Evolutionary conservation across 768 basidiomycete species (phyloP).

Genomic region (Rhizopogon vulgaris): DNA sequence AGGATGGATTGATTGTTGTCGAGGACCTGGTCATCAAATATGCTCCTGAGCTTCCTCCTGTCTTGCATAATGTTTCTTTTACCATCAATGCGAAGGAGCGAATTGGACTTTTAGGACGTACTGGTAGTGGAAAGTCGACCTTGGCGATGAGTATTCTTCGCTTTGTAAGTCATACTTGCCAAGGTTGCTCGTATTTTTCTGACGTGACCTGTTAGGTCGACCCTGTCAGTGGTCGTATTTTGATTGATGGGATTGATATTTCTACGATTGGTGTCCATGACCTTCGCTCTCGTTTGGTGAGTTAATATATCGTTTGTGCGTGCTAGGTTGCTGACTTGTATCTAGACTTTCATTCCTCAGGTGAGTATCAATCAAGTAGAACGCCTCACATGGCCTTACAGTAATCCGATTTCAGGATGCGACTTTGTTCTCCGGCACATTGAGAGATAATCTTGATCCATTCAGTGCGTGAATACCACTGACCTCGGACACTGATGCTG

Average conservation of each 20-base stretch:
- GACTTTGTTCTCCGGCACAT: constrained; percentile 73
- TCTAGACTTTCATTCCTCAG: constrained; percentile 73
- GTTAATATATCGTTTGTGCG: constrained; percentile 16
- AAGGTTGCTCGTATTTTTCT: background rate
- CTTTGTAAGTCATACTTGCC: constrained; percentile 47
- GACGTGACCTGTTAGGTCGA: constrained; percentile 45
- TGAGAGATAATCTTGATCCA: constrained; percentile 71
- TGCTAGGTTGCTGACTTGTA: constrained; percentile 3
- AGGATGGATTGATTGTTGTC: constrained; percentile 54
- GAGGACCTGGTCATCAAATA: constrained; percentile 80
- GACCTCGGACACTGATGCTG: background rate
- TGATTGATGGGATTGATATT: constrained; percentile 87
- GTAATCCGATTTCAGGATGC: constrained; percentile 42
- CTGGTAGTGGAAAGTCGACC: constrained; percentile 79
- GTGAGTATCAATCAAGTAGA: constrained; percentile 5
- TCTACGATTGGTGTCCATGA: constrained; percentile 81
- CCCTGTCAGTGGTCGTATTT: constrained; percentile 65
- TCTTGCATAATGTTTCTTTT: constrained; percentile 74
- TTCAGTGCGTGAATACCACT: constrained; percentile 36
- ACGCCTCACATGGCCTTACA: background rate
- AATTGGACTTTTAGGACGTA: constrained; percentile 76
- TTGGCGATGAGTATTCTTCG: constrained; percentile 82
- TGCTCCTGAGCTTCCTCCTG: constrained; percentile 76
- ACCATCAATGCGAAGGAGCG: constrained; percentile 64
- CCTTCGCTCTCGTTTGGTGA: constrained; percentile 65